phyloP scores from a whole-genome alignment of 2,329 filamentous ascomycete species.

The Furcasterigmium furcatum region DNA sequence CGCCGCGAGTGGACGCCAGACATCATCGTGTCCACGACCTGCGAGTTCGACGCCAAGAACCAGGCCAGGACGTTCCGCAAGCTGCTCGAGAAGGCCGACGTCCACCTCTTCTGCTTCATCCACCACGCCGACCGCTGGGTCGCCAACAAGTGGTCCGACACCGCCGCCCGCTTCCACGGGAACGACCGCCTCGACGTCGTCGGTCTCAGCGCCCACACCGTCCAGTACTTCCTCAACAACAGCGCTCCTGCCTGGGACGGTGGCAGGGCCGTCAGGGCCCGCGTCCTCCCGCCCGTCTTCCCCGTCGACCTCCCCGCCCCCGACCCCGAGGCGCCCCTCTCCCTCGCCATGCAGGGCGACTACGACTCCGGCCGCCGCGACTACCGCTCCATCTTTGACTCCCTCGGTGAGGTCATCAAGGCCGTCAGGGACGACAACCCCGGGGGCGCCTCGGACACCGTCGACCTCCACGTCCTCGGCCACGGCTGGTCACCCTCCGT shows the following conservation, averaged over 20 bases:
- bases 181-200: conserved; percentile 19
- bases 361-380: conserved; percentile 21
- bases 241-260: conserved; percentile 16
- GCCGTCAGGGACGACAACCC: conserved; percentile 9
- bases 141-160: conserved; percentile 15
- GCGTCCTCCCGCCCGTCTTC: conserved; percentile 20
- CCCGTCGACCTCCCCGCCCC: conserved; percentile 14
- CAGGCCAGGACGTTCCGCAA: conserved; percentile 12
- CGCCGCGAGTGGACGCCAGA: conserved; percentile 12
- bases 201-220: conserved; percentile 20
- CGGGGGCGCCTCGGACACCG: conserved; percentile 7
- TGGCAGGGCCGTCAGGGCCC: conserved; percentile 11
- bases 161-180: conserved; percentile 14
- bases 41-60: conserved; percentile 21
- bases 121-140: conserved; percentile 22
- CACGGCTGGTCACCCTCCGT: conserved; percentile 19
- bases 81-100: conserved; percentile 15
- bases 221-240: conserved; percentile 17
- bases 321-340: conserved; percentile 12
- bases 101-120: conserved; percentile 21
- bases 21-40: conserved; percentile 22
- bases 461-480: conserved; percentile 20
- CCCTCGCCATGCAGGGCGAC: conserved; percentile 22
- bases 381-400: conserved; percentile 19
- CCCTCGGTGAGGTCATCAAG: conserved; percentile 17